phyloP scores from a whole-genome alignment of 2,329 filamentous ascomycete species.

The Emergomyces pasteurianus region DNA sequence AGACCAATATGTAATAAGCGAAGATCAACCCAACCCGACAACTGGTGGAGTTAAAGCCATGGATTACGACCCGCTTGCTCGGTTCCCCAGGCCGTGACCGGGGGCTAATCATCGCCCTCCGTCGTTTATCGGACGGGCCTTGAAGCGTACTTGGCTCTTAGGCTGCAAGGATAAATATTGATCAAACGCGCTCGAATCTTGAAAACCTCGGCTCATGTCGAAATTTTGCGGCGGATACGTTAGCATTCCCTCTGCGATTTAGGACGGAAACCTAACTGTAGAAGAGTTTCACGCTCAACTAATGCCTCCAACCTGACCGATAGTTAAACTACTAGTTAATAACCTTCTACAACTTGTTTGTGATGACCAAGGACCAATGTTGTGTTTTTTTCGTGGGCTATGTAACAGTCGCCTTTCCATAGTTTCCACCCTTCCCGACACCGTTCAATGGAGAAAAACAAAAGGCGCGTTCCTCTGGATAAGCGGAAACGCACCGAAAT shows the following conservation, averaged over 20 bases:
- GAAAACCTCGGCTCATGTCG: not conserved
- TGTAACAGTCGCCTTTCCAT: no score
- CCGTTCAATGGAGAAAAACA: not conserved
- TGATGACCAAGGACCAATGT: not conserved
- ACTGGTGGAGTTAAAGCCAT: not conserved
- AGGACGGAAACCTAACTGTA: not conserved
- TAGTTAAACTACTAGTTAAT: no score
- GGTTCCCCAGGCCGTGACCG: not conserved
- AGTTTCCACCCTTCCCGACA: not conserved
- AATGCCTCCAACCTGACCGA: not conserved
- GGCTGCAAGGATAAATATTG: no score
- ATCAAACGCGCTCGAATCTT: not conserved
- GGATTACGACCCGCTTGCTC: not conserved
- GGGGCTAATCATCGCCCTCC: not conserved
- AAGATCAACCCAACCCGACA: not conserved
- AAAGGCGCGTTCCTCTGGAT: not conserved
- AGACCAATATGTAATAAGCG: no score
- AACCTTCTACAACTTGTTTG: no score
- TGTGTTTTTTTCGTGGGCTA: not conserved
- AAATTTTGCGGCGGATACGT: no score
- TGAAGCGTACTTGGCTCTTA: no score
- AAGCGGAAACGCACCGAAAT: not conserved
- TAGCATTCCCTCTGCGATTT: not conserved
- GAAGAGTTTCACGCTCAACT: not conserved
- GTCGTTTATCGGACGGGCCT: not conserved